Evolutionary conservation across 257 asterid species (phyloP).

Genomic region (Solanum infundibuliforme): DNA sequence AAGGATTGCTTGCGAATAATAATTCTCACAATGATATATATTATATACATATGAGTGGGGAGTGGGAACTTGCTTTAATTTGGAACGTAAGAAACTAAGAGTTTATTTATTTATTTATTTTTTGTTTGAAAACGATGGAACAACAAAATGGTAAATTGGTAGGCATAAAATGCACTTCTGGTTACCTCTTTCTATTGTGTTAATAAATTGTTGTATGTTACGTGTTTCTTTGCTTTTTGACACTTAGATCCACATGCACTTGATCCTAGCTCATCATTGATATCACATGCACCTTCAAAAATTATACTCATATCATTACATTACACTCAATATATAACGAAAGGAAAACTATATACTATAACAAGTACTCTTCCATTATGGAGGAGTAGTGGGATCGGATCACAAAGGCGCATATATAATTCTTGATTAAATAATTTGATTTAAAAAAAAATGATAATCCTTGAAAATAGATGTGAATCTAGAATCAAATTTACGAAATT

Average conservation of each 20-base stretch:
- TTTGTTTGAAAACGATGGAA: not conserved
- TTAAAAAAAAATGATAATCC: too few relatives aligned
- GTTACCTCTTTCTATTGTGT: not conserved
- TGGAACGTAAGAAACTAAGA: not conserved
- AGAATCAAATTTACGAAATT: not conserved
- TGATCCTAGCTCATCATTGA: not conserved
- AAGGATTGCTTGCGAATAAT: not conserved
- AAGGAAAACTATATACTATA: not conserved
- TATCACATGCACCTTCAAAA: not conserved
- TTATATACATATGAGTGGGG: not conserved
- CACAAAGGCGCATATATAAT: not conserved
- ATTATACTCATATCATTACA: not conserved
- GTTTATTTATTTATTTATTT: not conserved
- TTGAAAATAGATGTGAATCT: not conserved
- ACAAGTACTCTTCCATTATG: not conserved
- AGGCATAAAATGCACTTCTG: not conserved
- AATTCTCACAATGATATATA: not conserved
- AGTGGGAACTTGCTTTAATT: not conserved
- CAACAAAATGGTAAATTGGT: not conserved
- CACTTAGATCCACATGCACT: conserved; percentile 13
- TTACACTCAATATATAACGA: not conserved
- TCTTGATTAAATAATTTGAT: not conserved
- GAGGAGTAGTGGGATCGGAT: not conserved
- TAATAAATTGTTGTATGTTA: not conserved
- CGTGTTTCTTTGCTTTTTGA: not conserved